Conservation (phyloP, 1,139 yeast genomes). For the Debaryomyces robertsiae region DNA sequence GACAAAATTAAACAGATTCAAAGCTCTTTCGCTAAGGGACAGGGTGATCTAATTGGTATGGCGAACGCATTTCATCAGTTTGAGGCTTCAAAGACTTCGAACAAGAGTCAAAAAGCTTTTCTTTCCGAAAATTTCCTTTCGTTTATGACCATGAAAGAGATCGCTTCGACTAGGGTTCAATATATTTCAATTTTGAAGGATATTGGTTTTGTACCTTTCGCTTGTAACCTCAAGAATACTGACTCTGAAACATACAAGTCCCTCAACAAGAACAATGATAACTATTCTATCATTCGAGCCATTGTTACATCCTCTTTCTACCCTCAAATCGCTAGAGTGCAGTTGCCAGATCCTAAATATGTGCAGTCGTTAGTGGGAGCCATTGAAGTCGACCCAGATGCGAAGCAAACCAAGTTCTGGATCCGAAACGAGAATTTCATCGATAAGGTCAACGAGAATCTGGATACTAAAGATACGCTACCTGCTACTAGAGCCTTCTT, state of each 20-base stretch:
- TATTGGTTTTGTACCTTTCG: constrained; percentile 69
- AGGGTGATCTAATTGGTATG: constrained; percentile 77
- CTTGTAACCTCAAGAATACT: constrained; percentile 31
- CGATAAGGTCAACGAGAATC: constrained; percentile 18
- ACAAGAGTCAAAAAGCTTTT: constrained; percentile 46
- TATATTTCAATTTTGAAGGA: constrained; percentile 69
- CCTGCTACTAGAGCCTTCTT: constrained; percentile 73
- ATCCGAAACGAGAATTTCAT: constrained; percentile 56
- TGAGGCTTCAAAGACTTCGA: constrained; percentile 25
- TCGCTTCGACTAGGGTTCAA: constrained; percentile 69
- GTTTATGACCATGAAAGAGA: constrained; percentile 65
- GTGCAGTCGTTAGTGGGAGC: constrained; percentile 75
- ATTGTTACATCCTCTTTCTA: constrained; percentile 78
- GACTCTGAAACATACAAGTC: constrained; percentile 13
- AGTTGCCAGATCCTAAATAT: constrained; percentile 78
- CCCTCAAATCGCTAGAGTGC: constrained; percentile 81
- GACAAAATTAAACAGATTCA: constrained; percentile 60
- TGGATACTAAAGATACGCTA: constrained; percentile 20
- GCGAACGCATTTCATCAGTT: constrained; percentile 61
- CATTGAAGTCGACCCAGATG: constrained; percentile 81
- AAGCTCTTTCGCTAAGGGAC: constrained; percentile 32
- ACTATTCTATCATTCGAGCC: constrained; percentile 58
- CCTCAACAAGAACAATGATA: constrained; percentile 53
- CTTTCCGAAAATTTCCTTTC: constrained; percentile 67
- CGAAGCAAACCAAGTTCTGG: constrained; percentile 72